Percentiles rank a stretch among this genome's conserved stretches.
These are phyloP conservation scores for Vigna unguiculata DNA, from an alignment of 306 rosid species.

Conservation along the genomic window DNA sequence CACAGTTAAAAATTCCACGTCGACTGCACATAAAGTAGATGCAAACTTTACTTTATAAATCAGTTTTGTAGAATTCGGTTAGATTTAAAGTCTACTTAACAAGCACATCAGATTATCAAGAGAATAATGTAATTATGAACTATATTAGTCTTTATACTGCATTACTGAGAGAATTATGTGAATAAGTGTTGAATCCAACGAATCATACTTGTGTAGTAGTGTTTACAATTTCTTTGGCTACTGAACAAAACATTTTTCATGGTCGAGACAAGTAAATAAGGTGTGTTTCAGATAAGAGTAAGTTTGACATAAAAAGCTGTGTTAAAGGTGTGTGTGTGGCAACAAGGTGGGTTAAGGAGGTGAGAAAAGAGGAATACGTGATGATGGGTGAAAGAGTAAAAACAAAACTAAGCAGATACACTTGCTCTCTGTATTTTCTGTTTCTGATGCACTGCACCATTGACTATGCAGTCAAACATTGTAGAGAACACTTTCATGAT, in stretches of 20 bases:
- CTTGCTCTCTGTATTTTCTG: slow-evolving; percentile 20
- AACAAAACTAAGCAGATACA: slow-evolving; percentile 41
- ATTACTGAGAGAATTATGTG: not conserved
- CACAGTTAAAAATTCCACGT: too few species aligned
- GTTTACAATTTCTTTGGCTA: not conserved
- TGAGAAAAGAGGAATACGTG: slow-evolving; percentile 50
- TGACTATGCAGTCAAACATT: slow-evolving; percentile 35
- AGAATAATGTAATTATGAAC: not conserved
- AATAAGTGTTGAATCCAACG: not conserved
- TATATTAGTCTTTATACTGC: not conserved
- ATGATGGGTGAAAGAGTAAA: slow-evolving; percentile 43
- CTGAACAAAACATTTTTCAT: slow-evolving; percentile 13
- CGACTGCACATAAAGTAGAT: too few species aligned
- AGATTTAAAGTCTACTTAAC: too few species aligned
- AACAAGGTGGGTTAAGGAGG: slow-evolving; percentile 55
- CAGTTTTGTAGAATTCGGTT: too few species aligned
- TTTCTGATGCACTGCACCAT: slow-evolving; percentile 36
- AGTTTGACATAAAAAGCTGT: slow-evolving; percentile 27
- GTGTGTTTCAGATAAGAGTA: not conserved
- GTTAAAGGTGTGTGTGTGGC: slow-evolving; percentile 33
- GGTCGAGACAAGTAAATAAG: too few species aligned
- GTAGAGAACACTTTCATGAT: slow-evolving; percentile 12
- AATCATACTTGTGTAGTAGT: not conserved
- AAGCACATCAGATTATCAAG: not conserved
- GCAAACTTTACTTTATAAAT: too few species aligned